Evolutionary conservation across 225 moss, liverwort and hornwort genomes (phyloP), one percentile per base, ranked within the genome.

Genomic region (Straminergon stramineum): DNA sequence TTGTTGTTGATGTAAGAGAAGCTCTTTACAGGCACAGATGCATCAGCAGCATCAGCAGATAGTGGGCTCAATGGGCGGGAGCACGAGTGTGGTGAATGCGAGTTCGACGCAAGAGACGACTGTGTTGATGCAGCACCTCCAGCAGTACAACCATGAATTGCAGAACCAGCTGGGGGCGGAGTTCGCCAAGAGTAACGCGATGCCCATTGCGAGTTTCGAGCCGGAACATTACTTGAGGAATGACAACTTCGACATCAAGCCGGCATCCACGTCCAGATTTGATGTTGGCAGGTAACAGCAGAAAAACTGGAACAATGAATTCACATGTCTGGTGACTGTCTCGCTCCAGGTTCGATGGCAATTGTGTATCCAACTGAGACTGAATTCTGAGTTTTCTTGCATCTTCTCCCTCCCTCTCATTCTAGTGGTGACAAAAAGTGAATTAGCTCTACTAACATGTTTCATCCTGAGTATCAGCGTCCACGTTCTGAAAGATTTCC

Each of bases 21-120:
- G 19, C 41, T 41, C 39, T 51, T 24, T 24, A 79, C 91, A 94
- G 92, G 89, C 94, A 66, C 94, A 94, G 88, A 88, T 94, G 60
- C 80, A 56, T n/a, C 78, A 58, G 58, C 78, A 58, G 58, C 80
- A 80, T 5, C 80, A 58, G 86, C 93, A 94, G 82, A 88, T 93
- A 48, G 88, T 91, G 88, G 89, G 90, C 14, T 93, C 94, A 15
- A 78, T 93, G 56, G 94, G 92, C 48, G 92, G 91, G 78, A 94
- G 86, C 74, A 91, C 94, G 63, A 90, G 92, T 81, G 84, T 92
- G 76, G 94, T 92, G 73, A 93, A 93, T 69, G 94, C 90, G 84
- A 93, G 89, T 58, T 61, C 94, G 4, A 84, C 79, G 34, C 93
- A 94, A 84, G 94, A 92, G 80, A 86, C 90, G 76, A 89, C 83